Evolutionary conservation across 345 rosid species (phyloP).

Genomic region (Clausena lansium): DNA sequence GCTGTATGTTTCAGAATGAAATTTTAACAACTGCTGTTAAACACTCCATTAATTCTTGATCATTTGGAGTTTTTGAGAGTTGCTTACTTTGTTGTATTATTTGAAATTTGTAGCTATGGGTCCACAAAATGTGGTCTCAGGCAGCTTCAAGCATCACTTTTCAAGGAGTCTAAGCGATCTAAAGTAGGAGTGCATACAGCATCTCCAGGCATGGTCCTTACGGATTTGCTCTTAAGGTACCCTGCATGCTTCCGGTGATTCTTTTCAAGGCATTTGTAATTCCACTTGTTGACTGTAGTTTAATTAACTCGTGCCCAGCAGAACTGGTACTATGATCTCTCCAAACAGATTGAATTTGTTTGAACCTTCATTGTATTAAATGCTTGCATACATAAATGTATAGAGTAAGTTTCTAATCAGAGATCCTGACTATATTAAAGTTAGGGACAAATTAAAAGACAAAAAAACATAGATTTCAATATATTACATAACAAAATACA

Average conservation of each 20-base stretch:
- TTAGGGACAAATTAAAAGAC: too few relatives aligned
- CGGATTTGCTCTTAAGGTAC: slow-evolving; percentile 87
- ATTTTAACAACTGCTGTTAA: not conserved
- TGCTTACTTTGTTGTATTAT: slow-evolving; percentile 10
- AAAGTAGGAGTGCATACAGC: slow-evolving; percentile 91
- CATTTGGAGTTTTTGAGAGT: not conserved
- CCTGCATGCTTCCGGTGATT: not conserved
- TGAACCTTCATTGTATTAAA: not conserved
- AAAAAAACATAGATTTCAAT: too few relatives aligned
- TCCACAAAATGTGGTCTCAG: slow-evolving; percentile 96
- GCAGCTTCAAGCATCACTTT: slow-evolving; percentile 82
- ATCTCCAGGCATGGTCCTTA: slow-evolving; percentile 97
- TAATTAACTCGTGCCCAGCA: not conserved
- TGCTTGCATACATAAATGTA: too few relatives aligned
- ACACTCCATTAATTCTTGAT: not conserved
- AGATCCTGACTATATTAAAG: too few relatives aligned
- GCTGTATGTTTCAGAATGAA: not conserved
- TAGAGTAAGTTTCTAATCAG: too few relatives aligned
- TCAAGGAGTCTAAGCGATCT: slow-evolving; percentile 77
- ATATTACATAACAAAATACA: too few relatives aligned
- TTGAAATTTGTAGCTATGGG: slow-evolving; percentile 60
- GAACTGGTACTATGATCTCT: not conserved
- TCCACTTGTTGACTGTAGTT: not conserved
- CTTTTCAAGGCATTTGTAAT: not conserved
- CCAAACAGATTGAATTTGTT: not conserved